Conservation (phyloP, 2,329 filamentous ascomycete species). For the Penicillium sp. region DNA sequence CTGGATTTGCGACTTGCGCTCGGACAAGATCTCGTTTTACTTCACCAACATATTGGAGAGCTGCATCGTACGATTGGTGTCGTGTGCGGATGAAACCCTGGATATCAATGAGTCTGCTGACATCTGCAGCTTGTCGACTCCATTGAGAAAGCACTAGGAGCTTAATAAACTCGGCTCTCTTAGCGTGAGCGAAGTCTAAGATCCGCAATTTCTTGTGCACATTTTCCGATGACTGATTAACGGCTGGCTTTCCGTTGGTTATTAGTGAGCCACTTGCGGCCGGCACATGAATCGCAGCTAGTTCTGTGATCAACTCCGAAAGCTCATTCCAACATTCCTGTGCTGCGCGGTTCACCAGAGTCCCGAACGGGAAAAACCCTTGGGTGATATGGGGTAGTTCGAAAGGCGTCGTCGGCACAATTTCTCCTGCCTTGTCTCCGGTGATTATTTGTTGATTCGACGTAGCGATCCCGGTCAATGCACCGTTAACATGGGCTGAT, state of each 20-base stretch:
- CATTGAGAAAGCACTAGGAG: constrained; percentile 85
- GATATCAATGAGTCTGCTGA: constrained; percentile 85
- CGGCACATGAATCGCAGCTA: constrained; percentile 65
- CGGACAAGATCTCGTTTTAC: constrained; percentile 69
- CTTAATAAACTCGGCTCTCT: constrained; percentile 88
- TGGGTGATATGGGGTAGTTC: constrained; percentile 66
- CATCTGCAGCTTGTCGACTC: constrained; percentile 72
- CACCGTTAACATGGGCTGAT: constrained; percentile 29
- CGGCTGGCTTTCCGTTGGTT: constrained; percentile 29
- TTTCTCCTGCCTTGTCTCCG: constrained; percentile 4
- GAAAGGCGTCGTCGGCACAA: constrained; percentile 38
- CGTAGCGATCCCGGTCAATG: constrained; percentile 13
- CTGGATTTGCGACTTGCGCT: constrained; percentile 80
- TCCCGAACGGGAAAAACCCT: constrained; percentile 71
- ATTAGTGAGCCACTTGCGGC: constrained; percentile 12
- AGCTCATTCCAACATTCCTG: constrained; percentile 81
- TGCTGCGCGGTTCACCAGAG: constrained; percentile 71
- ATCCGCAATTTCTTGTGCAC: constrained; percentile 70
- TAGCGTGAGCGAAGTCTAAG: constrained; percentile 72
- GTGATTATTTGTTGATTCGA: constrained; percentile 12
- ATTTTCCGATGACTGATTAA: constrained; percentile 54
- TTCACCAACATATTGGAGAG: constrained; percentile 62
- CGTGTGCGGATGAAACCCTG: constrained; percentile 68
- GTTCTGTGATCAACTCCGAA: constrained; percentile 62
- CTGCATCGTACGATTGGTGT: constrained; percentile 57